Evolutionary conservation across 768 basidiomycete species (phyloP).

Genomic region (Rhodotorula babjevae): DNA sequence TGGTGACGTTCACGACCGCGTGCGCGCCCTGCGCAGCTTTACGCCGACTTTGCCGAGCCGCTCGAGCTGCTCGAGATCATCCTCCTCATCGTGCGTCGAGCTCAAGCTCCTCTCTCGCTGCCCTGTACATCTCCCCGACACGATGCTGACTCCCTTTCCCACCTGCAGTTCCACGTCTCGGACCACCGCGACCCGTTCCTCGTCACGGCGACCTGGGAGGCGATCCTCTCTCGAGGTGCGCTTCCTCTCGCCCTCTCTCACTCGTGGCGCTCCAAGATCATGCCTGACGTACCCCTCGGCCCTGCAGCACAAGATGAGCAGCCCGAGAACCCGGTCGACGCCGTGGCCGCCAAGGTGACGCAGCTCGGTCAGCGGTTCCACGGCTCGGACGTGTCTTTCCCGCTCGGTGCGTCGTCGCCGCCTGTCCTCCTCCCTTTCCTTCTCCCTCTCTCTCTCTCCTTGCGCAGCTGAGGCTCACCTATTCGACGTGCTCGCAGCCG

Average conservation of each 20-base stretch:
- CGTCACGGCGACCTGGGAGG: constrained; percentile 80
- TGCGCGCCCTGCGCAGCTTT: constrained; percentile 57
- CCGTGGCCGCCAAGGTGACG: constrained; percentile 61
- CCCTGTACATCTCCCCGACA: background rate
- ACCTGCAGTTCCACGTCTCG: constrained; percentile 69
- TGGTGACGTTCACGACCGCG: background rate
- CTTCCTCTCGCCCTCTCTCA: constrained; percentile 70
- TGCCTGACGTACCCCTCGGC: too few relatives aligned
- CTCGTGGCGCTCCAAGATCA: constrained; percentile 58
- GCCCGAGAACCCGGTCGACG: constrained; percentile 55
- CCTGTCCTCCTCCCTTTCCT: too few relatives aligned
- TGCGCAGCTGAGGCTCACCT: too few relatives aligned
- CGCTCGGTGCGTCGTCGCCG: constrained; percentile 60
- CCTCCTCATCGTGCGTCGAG: constrained; percentile 64
- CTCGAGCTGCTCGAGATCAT: constrained; percentile 78
- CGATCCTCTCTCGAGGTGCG: constrained; percentile 74
- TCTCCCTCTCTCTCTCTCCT: background rate
- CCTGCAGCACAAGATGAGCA: constrained; percentile 24
- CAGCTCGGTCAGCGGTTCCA: constrained; percentile 79
- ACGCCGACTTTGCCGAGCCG: constrained; percentile 77
- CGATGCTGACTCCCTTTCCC: background rate
- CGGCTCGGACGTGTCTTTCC: constrained; percentile 85
- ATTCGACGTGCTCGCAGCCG: constrained; percentile 53
- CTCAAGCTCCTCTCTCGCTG: too few relatives aligned
- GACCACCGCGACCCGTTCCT: constrained; percentile 81